These are phyloP conservation scores for Didymella lethalis DNA, from an alignment of 2,329 filamentous ascomycete species.

Conservation along the genomic window DNA sequence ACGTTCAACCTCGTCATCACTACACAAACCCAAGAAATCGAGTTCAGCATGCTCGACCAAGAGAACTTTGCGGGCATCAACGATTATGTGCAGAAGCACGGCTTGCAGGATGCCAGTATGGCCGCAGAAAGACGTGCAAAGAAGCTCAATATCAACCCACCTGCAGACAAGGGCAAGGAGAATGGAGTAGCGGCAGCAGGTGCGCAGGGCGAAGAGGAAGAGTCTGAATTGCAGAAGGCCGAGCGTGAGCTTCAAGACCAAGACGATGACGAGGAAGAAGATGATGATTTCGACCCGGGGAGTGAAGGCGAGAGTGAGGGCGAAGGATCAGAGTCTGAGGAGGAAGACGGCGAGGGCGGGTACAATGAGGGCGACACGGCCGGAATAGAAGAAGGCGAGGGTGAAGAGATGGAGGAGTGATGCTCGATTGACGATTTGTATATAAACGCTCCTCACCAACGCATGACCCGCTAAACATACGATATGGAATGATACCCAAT, in stretches of 20 bases:
- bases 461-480: conserved; percentile 1
- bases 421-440: conserved; percentile 18
- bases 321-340: conserved; percentile 47
- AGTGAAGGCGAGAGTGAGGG: conserved; percentile 54
- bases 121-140: conserved; percentile 67
- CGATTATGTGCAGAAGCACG: conserved; percentile 67
- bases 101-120: conserved; percentile 69
- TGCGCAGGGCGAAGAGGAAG: conserved; percentile 41
- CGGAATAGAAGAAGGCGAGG: conserved; percentile 34
- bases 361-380: conserved; percentile 42
- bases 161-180: conserved; percentile 38
- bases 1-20: conserved; percentile 71
- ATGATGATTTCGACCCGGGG: conserved; percentile 54
- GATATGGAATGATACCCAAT: conserved; percentile 9
- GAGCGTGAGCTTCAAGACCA: conserved; percentile 48
- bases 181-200: conserved; percentile 30
- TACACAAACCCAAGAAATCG: conserved; percentile 63
- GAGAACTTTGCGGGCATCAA: conserved; percentile 69
- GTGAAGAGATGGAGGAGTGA: conserved; percentile 41
- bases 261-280: conserved; percentile 53
- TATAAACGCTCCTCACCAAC: neutral
- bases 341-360: conserved; percentile 44
- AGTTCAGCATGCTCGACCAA: conserved; percentile 72
- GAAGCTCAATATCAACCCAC: conserved; percentile 62
- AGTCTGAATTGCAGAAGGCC: conserved; percentile 52